Conservation (phyloP, 2,329 filamentous ascomycete genomes). For the Botrytis tulipae region DNA sequence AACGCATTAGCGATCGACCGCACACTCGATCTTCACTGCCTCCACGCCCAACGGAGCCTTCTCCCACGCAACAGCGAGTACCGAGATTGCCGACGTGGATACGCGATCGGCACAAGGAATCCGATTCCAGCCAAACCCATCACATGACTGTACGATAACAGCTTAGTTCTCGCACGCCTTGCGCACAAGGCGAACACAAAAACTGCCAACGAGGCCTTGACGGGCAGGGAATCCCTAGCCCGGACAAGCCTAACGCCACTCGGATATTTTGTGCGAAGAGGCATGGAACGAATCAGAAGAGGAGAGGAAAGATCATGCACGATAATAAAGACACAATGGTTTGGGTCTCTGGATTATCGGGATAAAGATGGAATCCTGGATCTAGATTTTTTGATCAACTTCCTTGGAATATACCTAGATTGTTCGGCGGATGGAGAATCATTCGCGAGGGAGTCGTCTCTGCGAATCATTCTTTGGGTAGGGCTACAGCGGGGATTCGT, state of each 20-base stretch:
- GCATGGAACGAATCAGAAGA: background rate
- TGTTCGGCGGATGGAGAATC: background rate
- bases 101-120: background rate
- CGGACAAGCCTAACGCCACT: background rate
- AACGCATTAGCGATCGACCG: conserved; percentile 12
- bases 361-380: background rate
- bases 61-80: background rate
- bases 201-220: background rate
- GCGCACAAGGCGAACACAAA: conserved; percentile 7
- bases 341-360: background rate
- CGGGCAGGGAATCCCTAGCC: background rate
- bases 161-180: conserved; percentile 2
- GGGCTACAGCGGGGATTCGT: background rate
- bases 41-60: conserved; percentile 11
- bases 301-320: background rate
- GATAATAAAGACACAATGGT: background rate
- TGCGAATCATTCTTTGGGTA: background rate
- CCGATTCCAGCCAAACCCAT: background rate
- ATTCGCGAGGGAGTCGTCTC: background rate
- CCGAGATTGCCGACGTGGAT: conserved; percentile 2
- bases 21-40: conserved; percentile 16
- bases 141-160: background rate
- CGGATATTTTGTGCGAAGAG: background rate
- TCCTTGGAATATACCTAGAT: conserved; percentile 7
- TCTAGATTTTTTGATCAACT: background rate